Percentiles rank a stretch among this genome's conserved stretches.
These are phyloP conservation scores for Cantharellus anzutake DNA, from an alignment of 768 basidiomycete species.

Conservation along the genomic window DNA sequence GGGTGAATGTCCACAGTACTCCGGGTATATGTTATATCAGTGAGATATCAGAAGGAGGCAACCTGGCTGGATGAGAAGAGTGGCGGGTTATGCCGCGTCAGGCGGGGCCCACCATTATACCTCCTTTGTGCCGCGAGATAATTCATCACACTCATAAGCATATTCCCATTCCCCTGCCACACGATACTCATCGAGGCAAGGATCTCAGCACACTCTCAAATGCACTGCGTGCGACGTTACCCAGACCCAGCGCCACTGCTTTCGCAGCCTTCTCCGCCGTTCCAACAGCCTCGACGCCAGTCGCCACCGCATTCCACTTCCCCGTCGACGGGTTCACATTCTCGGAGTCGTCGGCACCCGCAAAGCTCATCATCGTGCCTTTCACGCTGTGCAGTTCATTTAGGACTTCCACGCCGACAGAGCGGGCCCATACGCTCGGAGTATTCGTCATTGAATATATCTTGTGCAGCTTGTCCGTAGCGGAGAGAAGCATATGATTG, in stretches of 20 bases:
- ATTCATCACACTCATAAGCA: no score
- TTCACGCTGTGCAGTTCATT: constrained; percentile 80
- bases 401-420: constrained; percentile 72
- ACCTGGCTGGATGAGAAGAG: no score
- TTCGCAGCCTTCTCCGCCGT: not conserved
- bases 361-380: constrained; percentile 62
- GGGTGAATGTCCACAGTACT: no score
- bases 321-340: not conserved
- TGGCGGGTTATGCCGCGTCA: no score
- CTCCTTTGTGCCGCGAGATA: no score
- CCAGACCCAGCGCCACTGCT: not conserved
- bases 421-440: constrained; percentile 71
- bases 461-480: constrained; percentile 79
- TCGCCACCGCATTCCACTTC: no score
- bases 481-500: constrained; percentile 73
- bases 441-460: constrained; percentile 50
- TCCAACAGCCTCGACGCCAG: not conserved
- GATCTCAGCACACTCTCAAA: not conserved
- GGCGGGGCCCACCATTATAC: no score
- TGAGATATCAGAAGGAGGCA: no score
- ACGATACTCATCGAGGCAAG: no score
- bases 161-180: no score
- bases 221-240: not conserved
- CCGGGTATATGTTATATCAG: no score
- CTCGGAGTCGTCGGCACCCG: constrained; percentile 23